Evolutionary conservation across 106 monocot genomes (phyloP).

Genomic region (Ottelia alismoides): DNA sequence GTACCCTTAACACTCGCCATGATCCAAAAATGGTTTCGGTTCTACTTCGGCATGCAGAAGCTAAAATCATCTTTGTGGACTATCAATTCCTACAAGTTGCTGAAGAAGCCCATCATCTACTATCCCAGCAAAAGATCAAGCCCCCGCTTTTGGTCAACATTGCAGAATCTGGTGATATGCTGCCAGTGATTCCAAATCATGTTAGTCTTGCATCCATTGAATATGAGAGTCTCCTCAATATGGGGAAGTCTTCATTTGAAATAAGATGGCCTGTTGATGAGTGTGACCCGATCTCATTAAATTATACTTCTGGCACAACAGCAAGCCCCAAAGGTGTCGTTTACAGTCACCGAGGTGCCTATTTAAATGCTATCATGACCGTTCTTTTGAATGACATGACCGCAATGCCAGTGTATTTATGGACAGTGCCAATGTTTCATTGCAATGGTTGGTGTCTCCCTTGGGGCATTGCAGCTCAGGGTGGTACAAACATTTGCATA

Average conservation of each 20-base stretch:
- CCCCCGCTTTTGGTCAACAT: constrained; percentile 31
- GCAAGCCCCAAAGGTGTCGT: constrained; percentile 67
- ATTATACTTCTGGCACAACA: constrained; percentile 83
- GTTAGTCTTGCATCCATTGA: constrained; percentile 1
- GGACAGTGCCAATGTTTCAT: constrained; percentile 82
- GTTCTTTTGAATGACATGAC: constrained; percentile 36
- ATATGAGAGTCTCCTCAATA: constrained; percentile 29
- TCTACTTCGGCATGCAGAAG: constrained; percentile 48
- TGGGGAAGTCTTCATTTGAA: constrained; percentile 20
- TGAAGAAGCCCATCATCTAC: constrained; percentile 29
- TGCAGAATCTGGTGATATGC: constrained; percentile 12
- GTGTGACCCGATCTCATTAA: constrained; percentile 55
- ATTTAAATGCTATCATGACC: constrained; percentile 36
- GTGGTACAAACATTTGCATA: constrained; percentile 63
- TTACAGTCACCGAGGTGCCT: constrained; percentile 58
- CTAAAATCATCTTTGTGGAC: constrained; percentile 61
- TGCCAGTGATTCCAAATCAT: not conserved
- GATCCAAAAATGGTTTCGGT: constrained; percentile 47
- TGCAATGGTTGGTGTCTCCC: constrained; percentile 69
- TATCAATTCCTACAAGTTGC: constrained; percentile 23
- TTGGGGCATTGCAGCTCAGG: constrained; percentile 67
- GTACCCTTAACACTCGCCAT: constrained; percentile 56
- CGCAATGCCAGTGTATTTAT: constrained; percentile 46
- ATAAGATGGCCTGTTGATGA: constrained; percentile 59
- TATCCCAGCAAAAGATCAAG: constrained; percentile 14